Evolutionary conservation across 148 eudicot species (phyloP).

Genomic region (Cornus kousa): DNA sequence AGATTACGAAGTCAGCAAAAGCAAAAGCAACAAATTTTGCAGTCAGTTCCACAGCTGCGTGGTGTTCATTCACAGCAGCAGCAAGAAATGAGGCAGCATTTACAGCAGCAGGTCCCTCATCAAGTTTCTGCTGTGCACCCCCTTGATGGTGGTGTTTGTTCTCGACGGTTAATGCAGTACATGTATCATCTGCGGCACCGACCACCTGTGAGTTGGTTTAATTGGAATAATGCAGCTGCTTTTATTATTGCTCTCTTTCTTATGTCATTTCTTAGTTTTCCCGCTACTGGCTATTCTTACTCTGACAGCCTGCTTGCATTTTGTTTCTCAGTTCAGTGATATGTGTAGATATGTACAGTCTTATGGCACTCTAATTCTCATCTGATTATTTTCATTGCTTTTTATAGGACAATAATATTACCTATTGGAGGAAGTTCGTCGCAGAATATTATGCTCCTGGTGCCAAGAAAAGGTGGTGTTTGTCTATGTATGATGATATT

Average conservation of each 20-base stretch:
- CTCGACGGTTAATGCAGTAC: slow-evolving; percentile 29
- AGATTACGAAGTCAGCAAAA: slow-evolving; percentile 13
- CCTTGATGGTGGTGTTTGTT: slow-evolving; percentile 18
- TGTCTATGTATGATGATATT: slow-evolving; percentile 25
- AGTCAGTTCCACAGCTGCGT: slow-evolving; percentile 9
- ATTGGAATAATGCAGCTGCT: background rate
- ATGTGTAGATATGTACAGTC: background rate
- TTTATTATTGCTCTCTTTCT: background rate
- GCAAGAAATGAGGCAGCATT: slow-evolving; percentile 14
- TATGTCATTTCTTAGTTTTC: background rate
- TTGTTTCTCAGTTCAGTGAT: background rate
- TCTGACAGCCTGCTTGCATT: background rate
- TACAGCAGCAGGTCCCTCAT: slow-evolving; percentile 9
- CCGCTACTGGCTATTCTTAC: background rate
- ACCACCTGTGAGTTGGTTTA: slow-evolving; percentile 36
- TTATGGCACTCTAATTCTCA: background rate
- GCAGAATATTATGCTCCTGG: slow-evolving; percentile 33
- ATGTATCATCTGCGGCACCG: slow-evolving; percentile 25
- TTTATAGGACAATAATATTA: slow-evolving; percentile 44
- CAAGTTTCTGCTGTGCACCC: slow-evolving; percentile 7
- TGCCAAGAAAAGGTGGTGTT: slow-evolving; percentile 48
- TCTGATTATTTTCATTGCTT: background rate
- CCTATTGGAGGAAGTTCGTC: slow-evolving; percentile 48
- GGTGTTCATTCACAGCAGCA: slow-evolving; percentile 18
- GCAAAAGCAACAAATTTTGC: slow-evolving; percentile 12